A percentile compares a stretch with the other conserved stretches of the same genome.
Evolutionary conservation across 2,329 filamentous ascomycete genomes (phyloP).

Genomic region (Diaporthe humulicola): DNA sequence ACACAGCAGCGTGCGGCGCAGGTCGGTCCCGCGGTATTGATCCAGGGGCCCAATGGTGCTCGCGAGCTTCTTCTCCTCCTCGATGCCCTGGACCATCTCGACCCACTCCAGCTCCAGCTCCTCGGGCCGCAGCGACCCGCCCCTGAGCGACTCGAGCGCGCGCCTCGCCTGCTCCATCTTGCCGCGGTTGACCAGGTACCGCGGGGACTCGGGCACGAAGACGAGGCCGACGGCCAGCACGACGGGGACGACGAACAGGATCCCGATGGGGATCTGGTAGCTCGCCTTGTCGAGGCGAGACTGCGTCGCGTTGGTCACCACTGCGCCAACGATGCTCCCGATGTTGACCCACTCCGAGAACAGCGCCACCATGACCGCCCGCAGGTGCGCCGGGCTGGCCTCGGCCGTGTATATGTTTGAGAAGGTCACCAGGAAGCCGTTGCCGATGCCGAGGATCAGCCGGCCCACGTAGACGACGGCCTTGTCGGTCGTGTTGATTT

Average conservation of each 20-base stretch:
- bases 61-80: conserved; percentile 52
- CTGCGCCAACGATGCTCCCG: conserved; percentile 60
- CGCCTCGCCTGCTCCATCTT: conserved; percentile 44
- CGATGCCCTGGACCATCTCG: conserved; percentile 55
- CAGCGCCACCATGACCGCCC: conserved; percentile 62
- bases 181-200: conserved; percentile 56
- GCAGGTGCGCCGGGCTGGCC: conserved; percentile 59
- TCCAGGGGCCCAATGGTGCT: conserved; percentile 51
- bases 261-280: conserved; percentile 62
- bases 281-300: conserved; percentile 53
- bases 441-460: conserved; percentile 57
- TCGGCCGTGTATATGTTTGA: conserved; percentile 63
- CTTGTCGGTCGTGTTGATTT: conserved; percentile 56
- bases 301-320: conserved; percentile 57
- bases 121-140: conserved; percentile 46
- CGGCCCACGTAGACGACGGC: conserved; percentile 60
- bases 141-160: conserved; percentile 49
- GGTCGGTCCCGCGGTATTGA: conserved; percentile 58
- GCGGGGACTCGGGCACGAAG: conserved; percentile 60
- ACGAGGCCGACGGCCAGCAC: conserved; percentile 59
- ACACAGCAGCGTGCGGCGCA: conserved; percentile 64
- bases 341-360: conserved; percentile 64
- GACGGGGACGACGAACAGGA: conserved; percentile 60
- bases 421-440: conserved; percentile 60
- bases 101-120: conserved; percentile 55